Evolutionary conservation across 768 basidiomycete species (phyloP), one percentile per base, ranked within the genome.

Genomic region (Suillus occidentalis): DNA sequence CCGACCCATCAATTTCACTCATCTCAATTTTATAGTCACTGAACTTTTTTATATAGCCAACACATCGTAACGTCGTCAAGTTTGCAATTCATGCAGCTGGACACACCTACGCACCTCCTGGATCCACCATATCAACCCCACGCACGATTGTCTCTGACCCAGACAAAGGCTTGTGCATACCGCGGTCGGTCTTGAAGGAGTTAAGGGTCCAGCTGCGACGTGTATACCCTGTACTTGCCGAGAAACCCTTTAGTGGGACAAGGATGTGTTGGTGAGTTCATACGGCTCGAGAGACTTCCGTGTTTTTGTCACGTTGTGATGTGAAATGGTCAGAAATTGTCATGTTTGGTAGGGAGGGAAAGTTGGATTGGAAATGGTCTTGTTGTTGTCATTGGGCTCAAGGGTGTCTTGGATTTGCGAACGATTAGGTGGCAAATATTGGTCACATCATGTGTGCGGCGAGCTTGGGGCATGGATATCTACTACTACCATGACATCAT

Each of bases 181-280:
- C 97, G 0, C 83, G 77, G 63, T 73, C 76, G 9, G 82, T 81
- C 57, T 73, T 90, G 3, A 72, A 76, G 43, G 73, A 73, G 61
- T 72, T 97, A 62, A 81, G 92, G 47, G 74, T 73, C 3, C 75
- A 80, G 12, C 75, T 97, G 13, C 73, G 77, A 22, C 72, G 76
- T 39, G 78, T 94, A 31, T 95, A 91, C 76, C 97, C 96, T 31
- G 86, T 86, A 59, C 82, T 99, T 53, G 90, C 87, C 6, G 77
- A 86, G 68, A 90, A 88, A 74, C 84, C 90, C 0, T 91, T 95
- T 72, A 72, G 77, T 37, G 80, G 80, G 8, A 96, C 95, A 13
- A 79, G 96, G 65, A 75, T 99, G 67, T 99, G 96, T 78, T 98
- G 96, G 96, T 93, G 72, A 73, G 85, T 74, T 39, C 37, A 36